Evolutionary conservation across 371 early-diverging fungal species (phyloP).

Genomic region (Capillidium heterosporum): DNA sequence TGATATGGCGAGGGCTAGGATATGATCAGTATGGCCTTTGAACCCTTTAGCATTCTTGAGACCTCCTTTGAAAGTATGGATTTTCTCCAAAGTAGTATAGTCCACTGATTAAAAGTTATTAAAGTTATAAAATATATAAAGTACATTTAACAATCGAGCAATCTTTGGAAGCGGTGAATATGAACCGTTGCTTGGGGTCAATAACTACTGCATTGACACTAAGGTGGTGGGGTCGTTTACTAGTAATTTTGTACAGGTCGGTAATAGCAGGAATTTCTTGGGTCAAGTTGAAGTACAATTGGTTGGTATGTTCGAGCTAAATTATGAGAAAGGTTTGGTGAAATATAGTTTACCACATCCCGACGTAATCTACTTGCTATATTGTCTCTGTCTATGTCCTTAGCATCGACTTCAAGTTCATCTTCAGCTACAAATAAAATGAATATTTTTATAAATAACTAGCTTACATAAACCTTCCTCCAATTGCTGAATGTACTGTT

Average conservation of each 20-base stretch:
- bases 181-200: constrained; percentile 35
- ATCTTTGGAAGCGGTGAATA: constrained; percentile 83
- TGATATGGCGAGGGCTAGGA: constrained; percentile 62
- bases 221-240: constrained; percentile 39
- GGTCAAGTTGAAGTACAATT: constrained; percentile 26
- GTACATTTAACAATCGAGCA: constrained; percentile 73
- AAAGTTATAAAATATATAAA: constrained; percentile 2
- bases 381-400: constrained; percentile 77
- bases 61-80: constrained; percentile 48
- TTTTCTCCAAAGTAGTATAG: constrained; percentile 26
- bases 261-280: constrained; percentile 15
- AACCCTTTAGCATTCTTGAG: constrained; percentile 51
- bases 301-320: constrained; percentile 31
- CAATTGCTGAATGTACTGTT: constrained; percentile 67
- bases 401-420: constrained; percentile 69
- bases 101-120: constrained; percentile 22
- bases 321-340: neutral
- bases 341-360: constrained; percentile 41
- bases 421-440: constrained; percentile 19
- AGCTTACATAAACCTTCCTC: constrained; percentile 12
- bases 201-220: constrained; percentile 63
- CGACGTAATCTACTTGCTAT: constrained; percentile 71
- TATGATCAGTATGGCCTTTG: constrained; percentile 65
- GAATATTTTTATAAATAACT: neutral
- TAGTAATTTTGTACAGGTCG: neutral